A percentile compares a stretch with the other conserved stretches of the same genome.
Conservation (phyloP, 208 protist genomes). For the Wallacemonas sp. region DNA sequence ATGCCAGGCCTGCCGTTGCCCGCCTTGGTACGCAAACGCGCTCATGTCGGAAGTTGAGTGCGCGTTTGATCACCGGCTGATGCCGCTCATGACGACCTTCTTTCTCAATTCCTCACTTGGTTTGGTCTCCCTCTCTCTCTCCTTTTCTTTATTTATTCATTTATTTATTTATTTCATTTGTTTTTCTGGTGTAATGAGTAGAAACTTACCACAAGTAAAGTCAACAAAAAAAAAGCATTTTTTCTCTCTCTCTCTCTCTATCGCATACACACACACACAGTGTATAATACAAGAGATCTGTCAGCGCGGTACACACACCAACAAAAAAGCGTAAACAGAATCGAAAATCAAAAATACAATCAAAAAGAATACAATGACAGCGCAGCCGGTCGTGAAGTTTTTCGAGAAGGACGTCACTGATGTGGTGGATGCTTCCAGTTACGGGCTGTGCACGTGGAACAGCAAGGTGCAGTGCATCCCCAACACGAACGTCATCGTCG, state of each 20-base stretch:
- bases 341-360: slow-evolving; percentile 21
- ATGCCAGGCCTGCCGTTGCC: too few species aligned
- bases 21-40: too few species aligned
- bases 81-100: too few species aligned
- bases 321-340: not conserved
- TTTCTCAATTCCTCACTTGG: slow-evolving; percentile 19
- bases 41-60: too few species aligned
- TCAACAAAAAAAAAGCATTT: too few species aligned
- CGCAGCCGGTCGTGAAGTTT: slow-evolving; percentile 43
- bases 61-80: too few species aligned
- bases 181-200: too few species aligned
- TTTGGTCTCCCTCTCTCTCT: slow-evolving; percentile 11
- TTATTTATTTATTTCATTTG: too few species aligned
- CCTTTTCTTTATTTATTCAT: slow-evolving; percentile 14
- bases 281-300: slow-evolving; percentile 1
- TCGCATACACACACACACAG: not conserved
- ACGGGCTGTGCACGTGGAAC: slow-evolving; percentile 36
- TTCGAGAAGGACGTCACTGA: slow-evolving; percentile 34
- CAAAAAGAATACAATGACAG: slow-evolving; percentile 19
- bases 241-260: slow-evolving; percentile 15
- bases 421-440: slow-evolving; percentile 42
- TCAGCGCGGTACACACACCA: not conserved
- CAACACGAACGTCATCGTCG: slow-evolving; percentile 54
- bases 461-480: slow-evolving; percentile 32
- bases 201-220: too few species aligned